Evolutionary conservation across 345 rosid species (phyloP), one percentile per base, ranked within the genome.

Genomic region (Gossypium mustelinum): DNA sequence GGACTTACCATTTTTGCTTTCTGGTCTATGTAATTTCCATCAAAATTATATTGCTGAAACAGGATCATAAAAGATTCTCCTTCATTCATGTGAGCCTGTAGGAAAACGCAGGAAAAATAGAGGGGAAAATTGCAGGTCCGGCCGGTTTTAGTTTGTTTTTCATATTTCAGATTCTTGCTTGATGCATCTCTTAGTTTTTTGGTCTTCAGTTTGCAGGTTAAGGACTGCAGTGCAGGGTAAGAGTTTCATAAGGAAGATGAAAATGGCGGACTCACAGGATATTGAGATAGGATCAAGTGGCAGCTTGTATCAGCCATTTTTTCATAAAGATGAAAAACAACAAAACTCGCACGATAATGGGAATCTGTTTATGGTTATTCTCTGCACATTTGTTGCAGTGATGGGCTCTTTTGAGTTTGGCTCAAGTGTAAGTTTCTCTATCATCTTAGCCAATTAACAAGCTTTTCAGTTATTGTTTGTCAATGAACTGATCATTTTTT

Each of bases 351-450:
- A 10, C 45, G 82, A 25, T 52, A 60, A 75, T 50, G 79, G 68
- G 16, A 54, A 68, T 11, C 79, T 83, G 9, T 78, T 92, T 85
- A 94, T 92, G 94, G 93, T 89, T 79, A 87, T 90, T 71, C 77
- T 92, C 79, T 85, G 85, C 84, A 89, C 98, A 7, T 85, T 88
- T 13, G 87, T 90, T 24, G 93, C 98, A 4, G 92, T 90, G 25
- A 89, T 92, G 75, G 98, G 97, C 8, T 89, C 98, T 80, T 92
- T 79, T 65, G 89, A 81, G 45, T 92, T 92, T 74, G 98, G 98
- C 75, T 82, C 92, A 68, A 88, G 94, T 76, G 96, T 92, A 83
- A 84, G 96, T 80, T 29, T 45, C 2, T 69, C 45, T 16, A 54
- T 13, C 45, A 7, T 67, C 39, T 13, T 45, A 20, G 7, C 16